Percentiles rank a stretch among this genome's conserved stretches.
Conservation (phyloP, 345 rosid genomes). For the Abelmoschus esculentus region DNA sequence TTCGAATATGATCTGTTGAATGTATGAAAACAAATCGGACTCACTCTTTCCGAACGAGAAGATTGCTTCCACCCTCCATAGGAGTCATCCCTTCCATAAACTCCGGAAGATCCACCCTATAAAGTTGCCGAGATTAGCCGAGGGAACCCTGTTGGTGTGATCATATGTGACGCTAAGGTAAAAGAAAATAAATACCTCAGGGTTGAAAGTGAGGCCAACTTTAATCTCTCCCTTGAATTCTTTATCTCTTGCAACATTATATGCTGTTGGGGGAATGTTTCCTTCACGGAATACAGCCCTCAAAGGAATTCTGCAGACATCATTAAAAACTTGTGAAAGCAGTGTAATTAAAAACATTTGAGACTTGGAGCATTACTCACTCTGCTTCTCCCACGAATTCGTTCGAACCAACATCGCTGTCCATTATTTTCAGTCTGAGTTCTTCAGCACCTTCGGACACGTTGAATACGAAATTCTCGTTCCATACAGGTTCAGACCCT, state of each 20-base stretch:
- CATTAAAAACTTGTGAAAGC: background rate
- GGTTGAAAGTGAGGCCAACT: slow-evolving; percentile 55
- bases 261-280: slow-evolving; percentile 40
- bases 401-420: slow-evolving; percentile 54
- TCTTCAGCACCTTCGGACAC: slow-evolving; percentile 47
- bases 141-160: no score
- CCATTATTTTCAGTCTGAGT: slow-evolving; percentile 49
- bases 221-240: slow-evolving; percentile 60
- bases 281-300: slow-evolving; percentile 56
- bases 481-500: slow-evolving; percentile 70
- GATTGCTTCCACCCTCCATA: background rate
- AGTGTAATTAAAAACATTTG: background rate
- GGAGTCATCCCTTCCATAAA: background rate
- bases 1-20: no score
- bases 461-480: slow-evolving; percentile 65
- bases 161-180: no score
- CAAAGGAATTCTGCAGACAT: slow-evolving; percentile 47
- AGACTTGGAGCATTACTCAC: slow-evolving; percentile 28
- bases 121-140: background rate
- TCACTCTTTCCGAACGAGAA: background rate
- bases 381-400: slow-evolving; percentile 61
- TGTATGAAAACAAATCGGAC: background rate
- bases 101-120: background rate
- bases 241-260: slow-evolving; percentile 66
- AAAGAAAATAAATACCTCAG: slow-evolving; percentile 29